phyloP scores from a whole-genome alignment of 139 green algal genomes.

The Haematococcus lacustris region DNA sequence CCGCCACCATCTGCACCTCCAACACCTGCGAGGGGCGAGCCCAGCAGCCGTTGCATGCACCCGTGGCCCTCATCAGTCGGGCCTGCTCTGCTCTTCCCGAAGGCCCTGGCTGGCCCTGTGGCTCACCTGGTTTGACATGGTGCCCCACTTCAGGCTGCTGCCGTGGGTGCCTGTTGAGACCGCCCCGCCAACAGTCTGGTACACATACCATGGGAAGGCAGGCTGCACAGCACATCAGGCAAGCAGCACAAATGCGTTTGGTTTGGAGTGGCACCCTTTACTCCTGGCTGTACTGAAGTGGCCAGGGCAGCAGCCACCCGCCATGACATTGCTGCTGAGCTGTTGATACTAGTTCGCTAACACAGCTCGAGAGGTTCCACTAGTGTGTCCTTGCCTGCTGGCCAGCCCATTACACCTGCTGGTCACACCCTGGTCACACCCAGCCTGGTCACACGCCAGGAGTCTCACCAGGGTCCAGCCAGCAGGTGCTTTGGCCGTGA shows the following conservation, averaged over 20 bases:
- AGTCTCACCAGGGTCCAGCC: slow-evolving; percentile 58
- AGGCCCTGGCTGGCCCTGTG: background rate
- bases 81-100: background rate
- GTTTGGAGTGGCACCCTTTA: background rate
- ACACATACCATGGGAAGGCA: slow-evolving; percentile 29
- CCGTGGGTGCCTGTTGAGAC: slow-evolving; percentile 79
- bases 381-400: background rate
- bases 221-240: background rate
- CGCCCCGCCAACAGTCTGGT: slow-evolving; percentile 79
- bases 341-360: background rate
- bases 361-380: background rate
- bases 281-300: background rate
- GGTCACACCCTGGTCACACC: too few species aligned
- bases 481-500: slow-evolving; percentile 34
- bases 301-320: background rate
- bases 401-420: background rate
- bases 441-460: background rate
- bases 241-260: background rate
- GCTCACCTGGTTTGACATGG: slow-evolving; percentile 60
- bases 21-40: slow-evolving; percentile 17
- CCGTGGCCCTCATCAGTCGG: background rate
- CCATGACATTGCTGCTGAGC: background rate
- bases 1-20: slow-evolving; percentile 55
- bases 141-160: slow-evolving; percentile 47
- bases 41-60: background rate